Percentiles rank a stretch among this genome's conserved stretches.
These are phyloP conservation scores for Acanthamoeba polyphaga DNA, from an alignment of 208 protist genomes.

Conservation along the genomic window DNA sequence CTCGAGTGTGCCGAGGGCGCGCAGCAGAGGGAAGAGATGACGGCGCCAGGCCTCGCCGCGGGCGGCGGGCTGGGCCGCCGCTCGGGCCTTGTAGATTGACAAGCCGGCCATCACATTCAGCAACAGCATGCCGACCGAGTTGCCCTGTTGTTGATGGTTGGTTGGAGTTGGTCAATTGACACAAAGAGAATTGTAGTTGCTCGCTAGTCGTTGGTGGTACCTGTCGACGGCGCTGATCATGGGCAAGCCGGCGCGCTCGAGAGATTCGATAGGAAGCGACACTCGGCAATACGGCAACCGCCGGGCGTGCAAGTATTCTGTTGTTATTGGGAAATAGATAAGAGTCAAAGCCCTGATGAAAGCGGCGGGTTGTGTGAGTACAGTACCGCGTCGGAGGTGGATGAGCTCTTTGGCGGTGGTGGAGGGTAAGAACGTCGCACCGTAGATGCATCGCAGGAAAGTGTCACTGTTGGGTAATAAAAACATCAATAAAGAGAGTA, in stretches of 20 bases:
- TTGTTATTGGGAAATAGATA: not conserved
- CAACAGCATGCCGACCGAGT: not conserved
- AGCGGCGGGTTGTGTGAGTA: not conserved
- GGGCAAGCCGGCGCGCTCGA: not conserved
- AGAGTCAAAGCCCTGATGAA: not conserved
- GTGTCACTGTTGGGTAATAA: not conserved
- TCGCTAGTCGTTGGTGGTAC: not conserved
- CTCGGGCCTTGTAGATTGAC: conserved; percentile 18
- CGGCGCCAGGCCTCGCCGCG: not conserved
- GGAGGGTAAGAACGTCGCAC: not conserved
- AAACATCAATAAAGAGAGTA: not conserved
- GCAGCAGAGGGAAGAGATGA: not conserved
- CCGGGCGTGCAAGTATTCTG: not conserved
- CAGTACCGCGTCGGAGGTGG: not conserved
- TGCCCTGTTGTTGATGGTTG: not conserved
- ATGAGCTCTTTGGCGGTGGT: conserved; percentile 3
- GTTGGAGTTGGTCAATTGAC: not conserved
- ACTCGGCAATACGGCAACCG: not conserved
- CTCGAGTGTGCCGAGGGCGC: not conserved
- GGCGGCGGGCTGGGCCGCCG: not conserved
- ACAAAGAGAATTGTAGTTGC: not conserved
- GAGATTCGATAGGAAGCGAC: not conserved
- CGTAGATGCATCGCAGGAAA: not conserved
- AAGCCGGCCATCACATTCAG: conserved; percentile 29
- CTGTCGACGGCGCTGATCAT: not conserved